These are phyloP conservation scores for Rhexocercosporidium sp. DNA, from an alignment of 2,329 filamentous ascomycete genomes.

Conservation along the genomic window DNA sequence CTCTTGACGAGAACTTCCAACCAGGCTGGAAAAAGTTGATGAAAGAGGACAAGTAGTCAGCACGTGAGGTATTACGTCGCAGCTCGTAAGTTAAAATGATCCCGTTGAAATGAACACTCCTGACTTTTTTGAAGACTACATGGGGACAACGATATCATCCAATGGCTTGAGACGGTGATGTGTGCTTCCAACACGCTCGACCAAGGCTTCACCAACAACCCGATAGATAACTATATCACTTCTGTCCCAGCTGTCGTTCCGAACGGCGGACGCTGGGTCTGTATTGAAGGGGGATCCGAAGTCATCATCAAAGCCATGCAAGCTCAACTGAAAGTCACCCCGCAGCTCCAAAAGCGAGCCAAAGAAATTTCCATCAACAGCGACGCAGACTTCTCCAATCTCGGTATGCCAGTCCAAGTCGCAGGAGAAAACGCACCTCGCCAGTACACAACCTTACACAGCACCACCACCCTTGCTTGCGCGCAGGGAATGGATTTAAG, in stretches of 20 bases:
- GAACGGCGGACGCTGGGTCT: background rate
- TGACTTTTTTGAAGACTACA: background rate
- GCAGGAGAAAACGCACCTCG: background rate
- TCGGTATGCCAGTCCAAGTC: background rate
- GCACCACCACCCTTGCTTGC: background rate
- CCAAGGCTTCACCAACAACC: background rate
- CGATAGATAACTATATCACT: background rate
- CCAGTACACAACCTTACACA: background rate
- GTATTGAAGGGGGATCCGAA: background rate
- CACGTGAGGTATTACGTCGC: background rate
- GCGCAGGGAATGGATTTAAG: background rate
- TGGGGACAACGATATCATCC: background rate
- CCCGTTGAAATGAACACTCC: background rate
- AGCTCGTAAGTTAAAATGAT: background rate
- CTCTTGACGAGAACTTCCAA: background rate
- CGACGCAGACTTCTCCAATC: background rate
- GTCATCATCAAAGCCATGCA: background rate
- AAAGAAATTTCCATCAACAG: background rate
- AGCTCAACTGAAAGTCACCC: background rate
- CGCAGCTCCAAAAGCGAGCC: background rate
- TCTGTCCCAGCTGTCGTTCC: background rate
- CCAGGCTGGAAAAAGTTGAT: background rate
- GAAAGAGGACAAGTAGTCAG: background rate
- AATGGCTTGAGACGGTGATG: background rate
- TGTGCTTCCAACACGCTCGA: background rate